phyloP scores from a whole-genome alignment of 331 rosid genomes.

The Quercus phellos region DNA sequence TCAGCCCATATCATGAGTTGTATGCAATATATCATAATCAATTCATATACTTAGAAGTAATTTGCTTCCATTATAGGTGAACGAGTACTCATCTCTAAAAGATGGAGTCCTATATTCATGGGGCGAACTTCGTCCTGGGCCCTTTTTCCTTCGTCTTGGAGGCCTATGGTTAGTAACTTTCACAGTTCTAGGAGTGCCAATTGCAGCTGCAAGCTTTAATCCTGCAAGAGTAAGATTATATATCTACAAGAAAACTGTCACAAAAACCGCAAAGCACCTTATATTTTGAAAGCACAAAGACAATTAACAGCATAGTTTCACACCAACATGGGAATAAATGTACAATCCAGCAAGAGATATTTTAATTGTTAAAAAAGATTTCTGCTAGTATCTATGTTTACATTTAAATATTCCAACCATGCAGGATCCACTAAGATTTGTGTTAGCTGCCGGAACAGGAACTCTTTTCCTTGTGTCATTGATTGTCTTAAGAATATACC shows the following conservation, averaged over 20 bases:
- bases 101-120: slow-evolving; percentile 68
- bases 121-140: slow-evolving; percentile 86
- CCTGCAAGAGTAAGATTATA: slow-evolving; percentile 68
- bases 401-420: slow-evolving; percentile 11
- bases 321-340: not conserved
- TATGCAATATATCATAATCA: not conserved
- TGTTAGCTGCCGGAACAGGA: slow-evolving; percentile 95
- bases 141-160: slow-evolving; percentile 88
- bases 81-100: slow-evolving; percentile 90
- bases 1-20: not conserved
- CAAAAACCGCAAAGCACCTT: not conserved
- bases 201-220: slow-evolving; percentile 94
- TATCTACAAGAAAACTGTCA: not conserved
- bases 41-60: slow-evolving; percentile 1
- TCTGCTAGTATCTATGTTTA: slow-evolving; percentile 9
- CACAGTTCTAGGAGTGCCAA: slow-evolving; percentile 74
- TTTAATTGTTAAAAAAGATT: slow-evolving; percentile 1
- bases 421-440: slow-evolving; percentile 91
- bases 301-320: not conserved
- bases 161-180: slow-evolving; percentile 83
- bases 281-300: not conserved
- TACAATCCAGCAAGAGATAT: not conserved
- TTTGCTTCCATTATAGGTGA: slow-evolving; percentile 51
- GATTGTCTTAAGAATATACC: slow-evolving; percentile 79
- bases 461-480: slow-evolving; percentile 86